Conservation (phyloP, 1,139 yeast genomes). For the Pichia cactophila region DNA sequence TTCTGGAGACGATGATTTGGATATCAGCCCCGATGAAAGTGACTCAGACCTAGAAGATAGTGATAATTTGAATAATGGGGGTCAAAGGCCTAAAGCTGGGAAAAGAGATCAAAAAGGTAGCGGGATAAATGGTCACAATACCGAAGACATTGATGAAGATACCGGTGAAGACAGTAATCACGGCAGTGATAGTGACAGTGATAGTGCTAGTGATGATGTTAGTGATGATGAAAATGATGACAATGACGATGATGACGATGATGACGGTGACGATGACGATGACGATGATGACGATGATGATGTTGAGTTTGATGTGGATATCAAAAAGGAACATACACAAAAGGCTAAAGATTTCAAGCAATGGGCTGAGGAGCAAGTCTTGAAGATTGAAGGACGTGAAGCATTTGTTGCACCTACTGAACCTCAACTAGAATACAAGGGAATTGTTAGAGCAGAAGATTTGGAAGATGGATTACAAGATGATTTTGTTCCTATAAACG, state of each 20-base stretch:
- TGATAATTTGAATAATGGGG: too few species aligned
- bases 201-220: background rate
- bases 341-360: slow-evolving; percentile 44
- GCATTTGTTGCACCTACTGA: slow-evolving; percentile 38
- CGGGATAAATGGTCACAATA: too few species aligned
- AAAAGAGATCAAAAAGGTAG: too few species aligned
- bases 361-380: slow-evolving; percentile 55
- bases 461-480: slow-evolving; percentile 55
- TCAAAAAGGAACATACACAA: slow-evolving; percentile 29
- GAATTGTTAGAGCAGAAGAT: slow-evolving; percentile 53
- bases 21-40: too few species aligned
- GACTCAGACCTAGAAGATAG: too few species aligned
- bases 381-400: slow-evolving; percentile 52
- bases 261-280: slow-evolving; percentile 22
- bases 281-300: slow-evolving; percentile 20
- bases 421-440: slow-evolving; percentile 43
- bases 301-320: slow-evolving; percentile 26
- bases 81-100: too few species aligned
- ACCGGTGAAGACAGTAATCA: background rate
- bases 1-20: too few species aligned
- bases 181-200: slow-evolving; percentile 11
- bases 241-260: slow-evolving; percentile 24
- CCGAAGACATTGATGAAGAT: too few species aligned
- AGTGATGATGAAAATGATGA: slow-evolving; percentile 18
- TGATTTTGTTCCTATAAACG: slow-evolving; percentile 49